Base-by-base conservation (phyloP, 2,329 filamentous ascomycete genomes). In the Paracorniculantispora psalliotae region DNA sequence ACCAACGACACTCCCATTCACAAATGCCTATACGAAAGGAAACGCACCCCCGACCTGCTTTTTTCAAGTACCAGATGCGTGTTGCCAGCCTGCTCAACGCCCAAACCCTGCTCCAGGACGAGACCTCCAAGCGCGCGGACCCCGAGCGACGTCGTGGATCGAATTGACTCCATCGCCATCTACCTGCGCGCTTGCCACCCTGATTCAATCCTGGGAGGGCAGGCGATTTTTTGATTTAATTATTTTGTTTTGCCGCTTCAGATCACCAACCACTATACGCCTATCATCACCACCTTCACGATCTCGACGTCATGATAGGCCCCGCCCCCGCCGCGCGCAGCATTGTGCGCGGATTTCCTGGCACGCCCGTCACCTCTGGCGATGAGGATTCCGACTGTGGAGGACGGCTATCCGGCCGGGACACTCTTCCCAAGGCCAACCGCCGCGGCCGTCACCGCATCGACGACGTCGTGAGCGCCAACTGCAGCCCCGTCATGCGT, bases 401-500 rank as follows among this genome's bases (percentile, higher is more conserved):
- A 63, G 76, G 73, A 59, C 57, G 50, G n/a, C n/a, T n/a, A 4
- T 7, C 28, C 17, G 60, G 65, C 63, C 71, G 68, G 66, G 71
- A 72, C 55, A 76, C 73, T 3, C 73, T 74, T 3, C 71, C 68
- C 47, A 69, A 70, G 63, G 72, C 66, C 56, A 71, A 68, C 63
- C 75, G 69, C 63, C 75, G 74, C 57, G 73, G 73, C 55, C 77
- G 73, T 41, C 65, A 71, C 57, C 73, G 74, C 46, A 71, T 85
- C 54, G 73, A 83, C 68, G 82, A 85, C 70, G 78, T 85, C 17
- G 79, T 85, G 64, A 85, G 82, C 70, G 80, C 81, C 59, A 78
- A 89, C 71, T 86, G 84, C 72, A 87, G 84, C 70, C 85, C 85
- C 8, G 69, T 79, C 55, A 71, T 88, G 62, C 80, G 83, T 50